Evolutionary conservation across 2,329 filamentous ascomycete species (phyloP), one percentile per base, ranked within the genome.

Genomic region (Albifimbria verrucaria): DNA sequence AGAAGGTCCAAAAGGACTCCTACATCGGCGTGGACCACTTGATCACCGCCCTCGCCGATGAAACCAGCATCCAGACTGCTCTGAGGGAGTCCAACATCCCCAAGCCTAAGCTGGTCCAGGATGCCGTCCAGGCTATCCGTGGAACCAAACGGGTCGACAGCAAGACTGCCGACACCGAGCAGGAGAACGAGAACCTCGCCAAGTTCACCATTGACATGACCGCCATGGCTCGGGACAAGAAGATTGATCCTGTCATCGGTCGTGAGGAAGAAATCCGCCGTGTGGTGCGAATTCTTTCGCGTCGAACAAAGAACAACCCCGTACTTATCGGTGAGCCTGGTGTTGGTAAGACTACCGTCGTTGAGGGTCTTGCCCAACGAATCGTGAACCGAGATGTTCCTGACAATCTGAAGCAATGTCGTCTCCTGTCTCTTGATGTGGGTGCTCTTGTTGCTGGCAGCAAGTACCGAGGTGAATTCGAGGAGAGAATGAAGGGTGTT

Each of bases 121-220:
- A 89, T 59, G 93, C 94, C n/a, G 85, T 99, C 41, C 84, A 91
- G 65, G 86, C 91, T 54, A 96, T 99, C 62, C 88, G 94, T 58
- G 94, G 94, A 56, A 97, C 92, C 42, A 91, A 87, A 75, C 83
- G 93, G 58, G 92, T 99, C 42, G 94, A 99, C 73, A 96, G 91
- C 55, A 96, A 96, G 77, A 96, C 90, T 4, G 94, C 94, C 52
- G 94, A 99, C 72, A 86, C 88, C 0, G 94, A 97, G 72, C 81
- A 89, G 65, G 93, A 97, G 65, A 90, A 92, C 65, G 94, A 99
- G 74, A 97, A 96, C 68, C 78, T 99, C 55, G 90, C 92, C 77
- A 99, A 97, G 67, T 99, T 97, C 73, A 97, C 94, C 52, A 94
- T 97, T 65, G 94, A 99, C 73, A 96, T 99, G 92, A 99, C 94